phyloP scores from a whole-genome alignment of 805 yeast species.

The Maudiozyma serrabonitensis region DNA sequence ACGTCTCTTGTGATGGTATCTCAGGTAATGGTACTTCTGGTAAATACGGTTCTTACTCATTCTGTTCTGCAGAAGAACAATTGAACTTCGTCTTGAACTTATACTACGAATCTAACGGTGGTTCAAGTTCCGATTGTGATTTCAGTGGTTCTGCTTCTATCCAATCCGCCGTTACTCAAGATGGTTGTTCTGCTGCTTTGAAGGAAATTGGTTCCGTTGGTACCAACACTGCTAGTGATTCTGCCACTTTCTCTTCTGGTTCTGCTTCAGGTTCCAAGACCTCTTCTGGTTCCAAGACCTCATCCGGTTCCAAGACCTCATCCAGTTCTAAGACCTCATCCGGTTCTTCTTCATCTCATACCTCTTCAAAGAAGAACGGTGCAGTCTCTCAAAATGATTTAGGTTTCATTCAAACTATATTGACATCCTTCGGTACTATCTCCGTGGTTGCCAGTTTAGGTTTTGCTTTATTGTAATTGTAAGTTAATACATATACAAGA shows the following conservation, averaged over 20 bases:
- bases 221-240: conserved; percentile 38
- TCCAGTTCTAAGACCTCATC: conserved; percentile 8
- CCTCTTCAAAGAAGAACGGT: conserved; percentile 12
- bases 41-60: conserved; percentile 61
- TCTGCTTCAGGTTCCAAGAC: conserved; percentile 15
- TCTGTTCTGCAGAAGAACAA: conserved; percentile 57
- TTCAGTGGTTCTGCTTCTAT: conserved; percentile 61
- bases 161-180: conserved; percentile 37
- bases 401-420: conserved; percentile 23
- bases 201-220: conserved; percentile 64
- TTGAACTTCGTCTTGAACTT: conserved; percentile 55
- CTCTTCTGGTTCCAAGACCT: conserved; percentile 9
- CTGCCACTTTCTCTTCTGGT: conserved; percentile 25
- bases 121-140: conserved; percentile 45
- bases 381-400: conserved; percentile 24
- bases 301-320: conserved; percentile 7
- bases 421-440: conserved; percentile 27
- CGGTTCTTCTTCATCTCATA: conserved; percentile 8
- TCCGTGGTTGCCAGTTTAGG: conserved; percentile 32
- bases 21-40: conserved; percentile 54
- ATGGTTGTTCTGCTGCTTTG: conserved; percentile 48
- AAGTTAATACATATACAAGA: neutral
- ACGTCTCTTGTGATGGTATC: conserved; percentile 51
- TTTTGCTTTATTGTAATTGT: conserved; percentile 26
- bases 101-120: conserved; percentile 45